A percentile compares a stretch with the other conserved stretches of the same genome.
Evolutionary conservation across 1,139 yeast genomes (phyloP).

Genomic region (Ogataea hybrid): DNA sequence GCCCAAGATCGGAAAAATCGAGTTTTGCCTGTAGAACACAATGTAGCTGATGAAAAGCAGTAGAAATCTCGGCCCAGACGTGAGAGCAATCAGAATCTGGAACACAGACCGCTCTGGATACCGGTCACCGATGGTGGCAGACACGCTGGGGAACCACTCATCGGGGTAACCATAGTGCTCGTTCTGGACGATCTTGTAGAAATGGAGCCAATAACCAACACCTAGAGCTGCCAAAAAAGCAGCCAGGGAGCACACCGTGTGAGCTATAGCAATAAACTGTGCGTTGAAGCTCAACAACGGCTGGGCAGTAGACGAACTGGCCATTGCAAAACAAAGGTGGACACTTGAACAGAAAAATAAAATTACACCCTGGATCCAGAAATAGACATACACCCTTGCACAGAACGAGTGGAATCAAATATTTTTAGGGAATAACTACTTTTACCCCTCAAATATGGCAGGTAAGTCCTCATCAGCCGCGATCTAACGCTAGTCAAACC

Average conservation of each 20-base stretch:
- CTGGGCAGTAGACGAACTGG: slow-evolving; percentile 10
- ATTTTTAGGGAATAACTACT: neutral
- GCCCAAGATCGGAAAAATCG: slow-evolving; percentile 43
- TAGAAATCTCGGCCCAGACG: slow-evolving; percentile 85
- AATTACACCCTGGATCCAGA: slow-evolving; percentile 1
- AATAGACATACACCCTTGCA: slow-evolving; percentile 1
- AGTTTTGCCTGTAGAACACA: slow-evolving; percentile 38
- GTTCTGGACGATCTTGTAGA: slow-evolving; percentile 82
- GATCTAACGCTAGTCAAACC: slow-evolving; percentile 6
- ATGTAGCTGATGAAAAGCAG: slow-evolving; percentile 62
- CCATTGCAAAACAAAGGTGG: slow-evolving; percentile 6
- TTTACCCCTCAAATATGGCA: slow-evolving; percentile 10
- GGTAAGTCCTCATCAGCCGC: slow-evolving; percentile 2
- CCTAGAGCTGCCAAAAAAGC: slow-evolving; percentile 76
- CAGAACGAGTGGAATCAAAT: neutral
- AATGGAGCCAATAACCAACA: slow-evolving; percentile 74
- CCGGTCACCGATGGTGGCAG: slow-evolving; percentile 95
- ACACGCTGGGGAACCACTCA: slow-evolving; percentile 98
- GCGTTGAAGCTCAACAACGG: slow-evolving; percentile 47
- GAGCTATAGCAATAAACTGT: slow-evolving; percentile 63
- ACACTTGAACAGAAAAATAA: slow-evolving; percentile 6
- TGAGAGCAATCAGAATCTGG: slow-evolving; percentile 77
- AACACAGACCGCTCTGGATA: slow-evolving; percentile 94
- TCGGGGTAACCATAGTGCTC: slow-evolving; percentile 89
- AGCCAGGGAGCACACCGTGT: slow-evolving; percentile 63